These are phyloP conservation scores for Starmerella bacillaris DNA, from an alignment of 805 yeast genomes.

Conservation along the genomic window DNA sequence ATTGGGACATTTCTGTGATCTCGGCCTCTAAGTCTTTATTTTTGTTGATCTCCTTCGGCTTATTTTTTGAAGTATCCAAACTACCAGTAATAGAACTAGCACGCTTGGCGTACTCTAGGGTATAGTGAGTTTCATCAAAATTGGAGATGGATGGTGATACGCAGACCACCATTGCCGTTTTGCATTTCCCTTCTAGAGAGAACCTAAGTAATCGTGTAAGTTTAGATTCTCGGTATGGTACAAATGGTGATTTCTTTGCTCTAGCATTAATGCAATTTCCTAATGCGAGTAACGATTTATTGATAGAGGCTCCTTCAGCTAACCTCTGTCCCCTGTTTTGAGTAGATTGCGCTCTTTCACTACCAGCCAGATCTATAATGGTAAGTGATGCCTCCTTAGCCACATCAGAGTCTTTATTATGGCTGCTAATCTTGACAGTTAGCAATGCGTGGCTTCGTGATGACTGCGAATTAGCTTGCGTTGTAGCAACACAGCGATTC, in stretches of 20 bases:
- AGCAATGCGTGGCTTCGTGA: constrained; percentile 89
- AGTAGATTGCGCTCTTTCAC: constrained; percentile 85
- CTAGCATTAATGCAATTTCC: constrained; percentile 90
- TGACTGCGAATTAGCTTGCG: constrained; percentile 79
- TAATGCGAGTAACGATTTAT: constrained; percentile 67
- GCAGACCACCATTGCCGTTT: constrained; percentile 91
- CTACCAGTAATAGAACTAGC: constrained; percentile 26
- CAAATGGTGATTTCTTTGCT: constrained; percentile 40
- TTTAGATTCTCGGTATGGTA: constrained; percentile 84
- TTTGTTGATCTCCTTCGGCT: background rate
- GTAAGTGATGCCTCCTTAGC: constrained; percentile 42
- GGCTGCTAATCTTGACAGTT: constrained; percentile 42
- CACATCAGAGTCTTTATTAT: background rate
- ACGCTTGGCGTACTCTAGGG: constrained; percentile 76
- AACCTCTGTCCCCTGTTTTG: constrained; percentile 65
- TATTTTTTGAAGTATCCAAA: background rate
- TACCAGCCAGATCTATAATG: constrained; percentile 84
- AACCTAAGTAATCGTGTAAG: constrained; percentile 71
- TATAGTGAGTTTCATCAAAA: constrained; percentile 83
- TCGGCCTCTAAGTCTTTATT: background rate
- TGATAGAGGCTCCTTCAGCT: constrained; percentile 85
- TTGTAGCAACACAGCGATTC: constrained; percentile 57
- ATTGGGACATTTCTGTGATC: background rate
- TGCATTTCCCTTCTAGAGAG: constrained; percentile 85
- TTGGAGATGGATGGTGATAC: constrained; percentile 72